Evolutionary conservation across 257 asterid species (phyloP), one percentile per base, ranked within the genome.

Genomic region (Fraxinus quadrangulata): DNA sequence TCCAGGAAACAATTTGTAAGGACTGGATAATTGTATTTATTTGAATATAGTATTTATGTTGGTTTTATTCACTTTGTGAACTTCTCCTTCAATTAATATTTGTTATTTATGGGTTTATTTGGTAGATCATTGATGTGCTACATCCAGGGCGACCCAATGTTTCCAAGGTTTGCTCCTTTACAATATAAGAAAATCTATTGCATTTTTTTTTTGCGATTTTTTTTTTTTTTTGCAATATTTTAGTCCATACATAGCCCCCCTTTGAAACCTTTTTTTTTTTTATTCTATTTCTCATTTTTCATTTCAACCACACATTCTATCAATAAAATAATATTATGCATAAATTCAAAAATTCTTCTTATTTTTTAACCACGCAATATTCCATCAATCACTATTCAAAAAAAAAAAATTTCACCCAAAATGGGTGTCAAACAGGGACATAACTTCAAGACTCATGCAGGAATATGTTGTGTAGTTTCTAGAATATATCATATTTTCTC

Each of bases 121-220:
- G 26, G 67, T 77, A 93, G 96, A 75, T 94, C 73, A 90, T 94
- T 75, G 97, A 94, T 75, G 96, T 94, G 61, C 79, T 94, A 85
- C 98, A 94, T 61, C 98, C 98, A 17, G 97, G 98, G 73, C 81
- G 97, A 78, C 82, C 98, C 2, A 94, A 94, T 84, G 96, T 94
- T 59, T 90, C 97, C 30, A 94, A 94, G 98, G 98, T 93, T n/a
- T 68, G 71, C 23, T 70, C 67, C 67, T 1, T 16, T 70, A 0
- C 21, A 2, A 30, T 40, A 8, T 56, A 16, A 6, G 10, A 59
- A n/a, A n/a, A 2, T 10, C 14, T 59, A 59, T 59, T 59, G 67
- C 30, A 6, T 59, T 59, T 21, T 23, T 5, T 59, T n/a, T 7
- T 21, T 19, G 12, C 2, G 67, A 8, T 39, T 30, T 30, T 30